These are phyloP conservation scores for Fusarium sp. DNA, from an alignment of 2,329 filamentous ascomycete species.

Conservation along the genomic window DNA sequence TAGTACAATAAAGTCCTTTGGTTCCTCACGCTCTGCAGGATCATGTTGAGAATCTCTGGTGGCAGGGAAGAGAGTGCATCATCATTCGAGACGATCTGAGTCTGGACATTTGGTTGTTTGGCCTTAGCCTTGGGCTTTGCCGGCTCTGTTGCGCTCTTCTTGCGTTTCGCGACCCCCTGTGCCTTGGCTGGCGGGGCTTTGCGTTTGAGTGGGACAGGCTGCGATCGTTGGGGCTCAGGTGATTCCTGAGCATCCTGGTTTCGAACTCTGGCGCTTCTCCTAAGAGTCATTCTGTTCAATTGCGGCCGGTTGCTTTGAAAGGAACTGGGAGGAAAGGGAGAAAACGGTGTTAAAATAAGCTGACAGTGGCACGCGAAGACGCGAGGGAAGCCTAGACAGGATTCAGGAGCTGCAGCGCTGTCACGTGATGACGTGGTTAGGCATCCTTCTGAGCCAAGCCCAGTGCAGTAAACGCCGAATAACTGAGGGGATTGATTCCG, in stretches of 20 bases:
- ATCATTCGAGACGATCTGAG: background rate
- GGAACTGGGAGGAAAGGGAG: background rate
- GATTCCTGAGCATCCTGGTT: background rate
- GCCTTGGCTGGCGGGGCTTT: conserved; percentile 5
- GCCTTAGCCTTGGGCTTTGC: background rate
- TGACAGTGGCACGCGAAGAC: background rate
- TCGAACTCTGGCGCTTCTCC: conserved; percentile 29
- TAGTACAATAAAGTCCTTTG: background rate
- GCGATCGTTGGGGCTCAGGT: background rate
- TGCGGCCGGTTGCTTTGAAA: background rate
- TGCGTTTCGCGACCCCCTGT: background rate
- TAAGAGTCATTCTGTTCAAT: conserved; percentile 3
- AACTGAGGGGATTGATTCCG: background rate
- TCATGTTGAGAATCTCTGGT: conserved; percentile 27
- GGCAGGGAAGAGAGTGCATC: conserved; percentile 17
- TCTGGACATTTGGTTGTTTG: background rate
- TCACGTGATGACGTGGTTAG: background rate
- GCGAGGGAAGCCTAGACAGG: background rate
- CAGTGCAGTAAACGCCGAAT: background rate
- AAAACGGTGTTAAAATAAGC: background rate
- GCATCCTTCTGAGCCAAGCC: background rate
- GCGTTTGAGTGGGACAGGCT: background rate
- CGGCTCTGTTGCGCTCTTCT: background rate
- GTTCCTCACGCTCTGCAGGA: conserved; percentile 19
- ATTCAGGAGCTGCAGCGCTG: background rate